Conservation (phyloP, 169 alveolate species). For the Besnoitia besnoiti region DNA sequence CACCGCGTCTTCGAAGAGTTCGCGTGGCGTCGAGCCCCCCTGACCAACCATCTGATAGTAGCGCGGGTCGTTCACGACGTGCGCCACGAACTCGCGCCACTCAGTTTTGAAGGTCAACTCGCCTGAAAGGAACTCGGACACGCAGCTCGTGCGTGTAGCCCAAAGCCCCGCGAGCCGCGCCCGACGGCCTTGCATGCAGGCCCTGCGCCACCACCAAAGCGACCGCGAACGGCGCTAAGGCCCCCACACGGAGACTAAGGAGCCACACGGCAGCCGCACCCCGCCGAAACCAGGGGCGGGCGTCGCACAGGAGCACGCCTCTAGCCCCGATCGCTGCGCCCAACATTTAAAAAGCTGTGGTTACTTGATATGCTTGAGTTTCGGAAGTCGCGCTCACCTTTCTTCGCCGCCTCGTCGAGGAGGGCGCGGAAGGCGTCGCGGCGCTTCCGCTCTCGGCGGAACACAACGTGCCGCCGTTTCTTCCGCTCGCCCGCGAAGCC, state of each 20-base stretch:
- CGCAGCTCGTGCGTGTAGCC: background rate
- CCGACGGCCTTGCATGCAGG: too few species aligned
- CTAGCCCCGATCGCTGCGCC: too few species aligned
- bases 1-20: constrained; percentile 72
- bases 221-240: too few species aligned
- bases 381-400: background rate
- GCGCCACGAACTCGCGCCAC: constrained; percentile 9
- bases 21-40: constrained; percentile 73
- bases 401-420: constrained; percentile 70
- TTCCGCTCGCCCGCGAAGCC: constrained; percentile 67
- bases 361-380: too few species aligned
- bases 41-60: constrained; percentile 68
- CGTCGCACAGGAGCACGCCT: too few species aligned
- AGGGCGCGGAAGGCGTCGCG: constrained; percentile 79
- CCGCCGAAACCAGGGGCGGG: too few species aligned
- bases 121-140: background rate
- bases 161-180: too few species aligned
- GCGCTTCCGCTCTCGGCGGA: constrained; percentile 78
- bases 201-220: too few species aligned
- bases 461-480: constrained; percentile 73
- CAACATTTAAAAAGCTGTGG: too few species aligned
- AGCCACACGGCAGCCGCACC: too few species aligned
- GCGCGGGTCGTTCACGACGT: constrained; percentile 17
- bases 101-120: background rate
- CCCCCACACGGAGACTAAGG: too few species aligned